Evolutionary conservation across 306 rosid genomes (phyloP), one percentile per base, ranked within the genome.

Genomic region (Ceratonia siliqua): DNA sequence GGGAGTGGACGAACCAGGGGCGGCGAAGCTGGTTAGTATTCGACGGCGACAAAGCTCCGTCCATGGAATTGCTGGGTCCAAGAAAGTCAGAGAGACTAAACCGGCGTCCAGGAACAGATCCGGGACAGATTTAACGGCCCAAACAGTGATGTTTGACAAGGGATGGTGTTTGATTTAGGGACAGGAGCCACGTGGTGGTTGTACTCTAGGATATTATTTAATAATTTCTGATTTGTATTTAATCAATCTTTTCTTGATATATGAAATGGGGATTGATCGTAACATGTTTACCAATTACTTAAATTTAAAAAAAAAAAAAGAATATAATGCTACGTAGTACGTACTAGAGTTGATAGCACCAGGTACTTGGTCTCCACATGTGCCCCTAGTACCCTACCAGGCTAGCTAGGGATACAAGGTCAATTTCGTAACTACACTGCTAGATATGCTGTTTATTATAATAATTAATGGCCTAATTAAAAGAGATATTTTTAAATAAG

Each of bases 121-220:
- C 18, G 8, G 7, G 54, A n/a, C 52, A 71, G 46, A 38, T 35
- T 59, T 17, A n/a, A 20, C 52, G 66, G 36, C 62, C 69, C 2
- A 33, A 72, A 49, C 22, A 11, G 0, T 6, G 43, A 30, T 22
- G 59, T 52, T 4, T 14, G 35, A 17, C 10, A 24, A 55, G 42
- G 52, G 74, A 17, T 54, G 76, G 68, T 74, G 75, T 36, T 86
- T 70, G 69, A 62, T 73, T 22, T 49, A 61, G 74, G 67, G 52
- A 35, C 56, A 5, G 30, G 28, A 18, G 68, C 68, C 49, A 0
- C 2, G 38, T 62, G 49, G 32, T 20, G 61, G 68, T 41, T 72
- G 46, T 25, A 52, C 64, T 27, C 24, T 2, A 18, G 18, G 49
- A 28, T 49, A 18, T 33, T 76, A 13, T 61, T 57, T 30, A 61